These are phyloP conservation scores for Aureobasidium uvarum DNA, from an alignment of 2,329 filamentous ascomycete genomes.

Conservation along the genomic window DNA sequence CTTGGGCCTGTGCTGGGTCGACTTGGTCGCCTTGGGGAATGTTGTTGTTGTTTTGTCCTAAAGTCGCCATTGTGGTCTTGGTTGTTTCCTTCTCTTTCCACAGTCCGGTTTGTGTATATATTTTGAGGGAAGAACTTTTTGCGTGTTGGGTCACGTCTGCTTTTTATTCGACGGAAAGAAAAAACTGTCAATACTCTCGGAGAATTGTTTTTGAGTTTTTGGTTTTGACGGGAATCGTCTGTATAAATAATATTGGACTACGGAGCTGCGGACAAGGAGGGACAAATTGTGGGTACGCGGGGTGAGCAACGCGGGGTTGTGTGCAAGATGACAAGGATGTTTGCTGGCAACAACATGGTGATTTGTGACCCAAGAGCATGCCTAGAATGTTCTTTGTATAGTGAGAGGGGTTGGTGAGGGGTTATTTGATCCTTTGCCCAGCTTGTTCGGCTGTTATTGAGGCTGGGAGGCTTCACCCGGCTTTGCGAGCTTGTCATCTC, in stretches of 20 bases:
- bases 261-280: slow-evolving; percentile 23
- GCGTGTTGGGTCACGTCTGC: neutral
- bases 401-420: slow-evolving; percentile 26
- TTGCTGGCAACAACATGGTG: neutral
- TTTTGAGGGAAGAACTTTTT: neutral
- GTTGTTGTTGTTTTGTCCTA: slow-evolving; percentile 14
- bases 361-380: neutral
- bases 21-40: slow-evolving; percentile 29
- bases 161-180: neutral
- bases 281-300: slow-evolving; percentile 26
- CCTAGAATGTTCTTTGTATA: neutral
- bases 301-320: slow-evolving; percentile 10
- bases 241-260: neutral
- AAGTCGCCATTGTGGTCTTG: slow-evolving; percentile 23
- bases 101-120: neutral
- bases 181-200: neutral
- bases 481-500: neutral
- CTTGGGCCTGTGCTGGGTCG: slow-evolving; percentile 39
- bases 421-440: slow-evolving; percentile 19
- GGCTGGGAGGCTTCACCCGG: neutral
- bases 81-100: neutral
- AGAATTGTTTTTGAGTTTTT: slow-evolving; percentile 10
- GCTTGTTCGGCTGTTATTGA: neutral
- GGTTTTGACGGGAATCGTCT: neutral
- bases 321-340: neutral